Conservation (phyloP, 805 yeast genomes). For the Monosporozyma siamensis region DNA sequence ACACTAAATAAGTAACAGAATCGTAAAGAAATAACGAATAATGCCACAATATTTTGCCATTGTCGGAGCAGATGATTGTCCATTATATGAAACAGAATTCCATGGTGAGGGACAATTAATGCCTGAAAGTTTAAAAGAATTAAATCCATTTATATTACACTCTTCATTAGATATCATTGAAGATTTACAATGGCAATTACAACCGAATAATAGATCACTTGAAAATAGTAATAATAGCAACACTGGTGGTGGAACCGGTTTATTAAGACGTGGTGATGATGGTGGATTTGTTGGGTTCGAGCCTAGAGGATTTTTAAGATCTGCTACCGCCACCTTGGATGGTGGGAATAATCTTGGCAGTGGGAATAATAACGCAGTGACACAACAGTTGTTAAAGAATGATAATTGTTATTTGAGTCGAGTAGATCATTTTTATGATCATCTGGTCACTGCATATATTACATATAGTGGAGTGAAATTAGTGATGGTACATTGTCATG, state of each 20-base stretch:
- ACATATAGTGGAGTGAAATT: slow-evolving; percentile 85
- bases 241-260: slow-evolving; percentile 1
- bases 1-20: slow-evolving; percentile 2
- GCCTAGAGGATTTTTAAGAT: slow-evolving; percentile 18
- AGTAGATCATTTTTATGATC: slow-evolving; percentile 80
- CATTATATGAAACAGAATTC: slow-evolving; percentile 80
- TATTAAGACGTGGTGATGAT: slow-evolving; percentile 2
- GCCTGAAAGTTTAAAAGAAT: slow-evolving; percentile 50
- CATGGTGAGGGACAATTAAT: slow-evolving; percentile 20
- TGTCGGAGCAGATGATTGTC: slow-evolving; percentile 77
- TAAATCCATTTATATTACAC: slow-evolving; percentile 82
- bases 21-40: not conserved
- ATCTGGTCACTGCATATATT: slow-evolving; percentile 70
- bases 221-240: too few species aligned
- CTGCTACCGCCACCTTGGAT: slow-evolving; percentile 4
- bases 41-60: slow-evolving; percentile 87
- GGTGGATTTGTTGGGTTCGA: slow-evolving; percentile 3
- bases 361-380: slow-evolving; percentile 7
- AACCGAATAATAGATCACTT: slow-evolving; percentile 2
- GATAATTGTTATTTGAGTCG: slow-evolving; percentile 50
- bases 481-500: slow-evolving; percentile 54
- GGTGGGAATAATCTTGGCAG: slow-evolving; percentile 4
- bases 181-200: slow-evolving; percentile 69
- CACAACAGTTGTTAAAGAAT: slow-evolving; percentile 1
- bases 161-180: slow-evolving; percentile 87